Evolutionary conservation across 768 basidiomycete genomes (phyloP), one percentile per base, ranked within the genome.

Genomic region (Gymnopilus junonius): DNA sequence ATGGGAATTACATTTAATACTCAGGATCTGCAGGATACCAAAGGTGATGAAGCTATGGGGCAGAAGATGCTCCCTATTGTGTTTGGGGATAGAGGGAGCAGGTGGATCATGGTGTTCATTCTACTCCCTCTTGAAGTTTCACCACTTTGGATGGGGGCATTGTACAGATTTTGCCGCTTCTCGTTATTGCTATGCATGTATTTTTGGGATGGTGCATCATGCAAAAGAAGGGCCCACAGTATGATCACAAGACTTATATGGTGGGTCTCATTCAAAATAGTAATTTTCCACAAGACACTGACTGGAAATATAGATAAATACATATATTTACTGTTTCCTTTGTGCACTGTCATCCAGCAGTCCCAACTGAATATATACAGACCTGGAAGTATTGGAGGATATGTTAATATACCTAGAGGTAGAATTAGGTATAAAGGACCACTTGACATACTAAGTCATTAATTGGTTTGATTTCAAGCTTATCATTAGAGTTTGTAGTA

Each of bases 221-320:
- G 35, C 54, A 55, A 15, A 1, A 5, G 21, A 37, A 25, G 15
- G 35, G 54, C 20, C 11, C 21, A 6, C 21, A 15, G 15, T 55
- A 55, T 25, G 54, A 55, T 25, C 54, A 55, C 29, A 55, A 37
- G 21, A 55, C 54, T 55, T 40, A 55, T 20, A 55, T 55, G 35
- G 54, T 55, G 17, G 12, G 34, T 32, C 2, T 1, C 0, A 6
- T 31, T 54, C 8, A 21, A 35, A 4, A 2, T 31, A 15, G 3
- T 20, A 11, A 35, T 21, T 4, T 54, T 3, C 6, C 35, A 8
- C 7, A 35, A 7, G 8, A 54, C 6, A 7, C 51, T 34, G 8
- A 34, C 5, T 27, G 2, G 4, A 4, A 11, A 4, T 34, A 7
- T 17, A 54, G 32, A 32, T 54, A 7, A 7, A 34, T 31, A 54